Conservation (phyloP, 768 basidiomycete genomes). For the Imleria badia region DNA sequence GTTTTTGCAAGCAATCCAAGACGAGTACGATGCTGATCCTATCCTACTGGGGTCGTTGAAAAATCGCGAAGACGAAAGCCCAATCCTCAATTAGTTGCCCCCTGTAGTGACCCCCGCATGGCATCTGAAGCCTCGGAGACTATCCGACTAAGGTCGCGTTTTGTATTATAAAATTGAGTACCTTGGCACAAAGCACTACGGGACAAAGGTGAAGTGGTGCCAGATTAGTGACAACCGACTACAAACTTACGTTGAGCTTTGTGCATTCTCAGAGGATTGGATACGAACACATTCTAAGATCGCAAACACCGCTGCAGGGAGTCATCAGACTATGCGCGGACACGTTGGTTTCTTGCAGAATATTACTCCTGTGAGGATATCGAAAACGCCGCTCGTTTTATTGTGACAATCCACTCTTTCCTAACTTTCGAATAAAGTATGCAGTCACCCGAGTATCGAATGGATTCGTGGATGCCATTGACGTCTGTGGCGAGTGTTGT, state of each 20-base stretch:
- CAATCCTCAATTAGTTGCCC: neutral
- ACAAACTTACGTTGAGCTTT: neutral
- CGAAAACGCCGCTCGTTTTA: too few relatives aligned
- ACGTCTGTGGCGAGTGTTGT: neutral
- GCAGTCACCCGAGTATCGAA: neutral
- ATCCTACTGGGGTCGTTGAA: neutral
- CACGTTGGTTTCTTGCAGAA: neutral
- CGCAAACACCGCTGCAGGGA: neutral
- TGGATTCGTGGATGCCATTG: neutral
- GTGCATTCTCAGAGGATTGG: neutral
- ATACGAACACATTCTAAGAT: neutral
- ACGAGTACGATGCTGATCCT: conserved; percentile 42
- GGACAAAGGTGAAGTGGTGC: too few relatives aligned
- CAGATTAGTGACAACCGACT: too few relatives aligned
- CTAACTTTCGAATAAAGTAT: neutral
- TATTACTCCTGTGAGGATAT: neutral
- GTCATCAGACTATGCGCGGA: neutral
- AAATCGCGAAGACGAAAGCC: neutral
- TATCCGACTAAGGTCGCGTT: neutral
- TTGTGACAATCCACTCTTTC: neutral
- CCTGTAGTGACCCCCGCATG: neutral
- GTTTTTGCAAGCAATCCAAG: conserved; percentile 58
- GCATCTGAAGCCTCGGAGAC: neutral
- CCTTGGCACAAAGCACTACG: too few relatives aligned
- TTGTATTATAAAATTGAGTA: neutral